These are phyloP conservation scores for Viridothelium virens DNA, from an alignment of 495 filamentous ascomycete genomes.

Conservation along the genomic window DNA sequence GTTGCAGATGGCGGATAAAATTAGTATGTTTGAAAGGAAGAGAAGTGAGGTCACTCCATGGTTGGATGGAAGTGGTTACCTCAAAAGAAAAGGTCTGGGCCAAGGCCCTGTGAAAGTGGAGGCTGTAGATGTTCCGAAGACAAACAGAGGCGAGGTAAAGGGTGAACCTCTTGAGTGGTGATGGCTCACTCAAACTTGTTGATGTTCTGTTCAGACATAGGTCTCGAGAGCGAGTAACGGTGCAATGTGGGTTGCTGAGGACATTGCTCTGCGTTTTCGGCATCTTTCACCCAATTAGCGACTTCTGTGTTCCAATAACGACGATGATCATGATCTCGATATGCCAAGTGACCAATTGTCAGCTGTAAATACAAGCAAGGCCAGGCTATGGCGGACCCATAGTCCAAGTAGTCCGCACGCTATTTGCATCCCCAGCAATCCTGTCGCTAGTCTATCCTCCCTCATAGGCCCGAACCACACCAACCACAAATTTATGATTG, in stretches of 20 bases:
- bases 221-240: too few relatives aligned
- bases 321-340: background rate
- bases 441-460: constrained; percentile 72
- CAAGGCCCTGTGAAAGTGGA: constrained; percentile 64
- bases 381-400: constrained; percentile 75
- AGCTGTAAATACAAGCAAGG: constrained; percentile 71
- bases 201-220: background rate
- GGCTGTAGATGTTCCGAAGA: constrained; percentile 77
- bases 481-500: constrained; percentile 89
- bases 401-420: constrained; percentile 70
- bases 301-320: too few relatives aligned
- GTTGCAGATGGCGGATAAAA: constrained; percentile 85
- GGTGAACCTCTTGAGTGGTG: constrained; percentile 91
- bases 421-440: constrained; percentile 66
- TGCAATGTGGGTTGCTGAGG: background rate
- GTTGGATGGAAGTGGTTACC: constrained; percentile 83
- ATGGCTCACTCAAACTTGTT: background rate
- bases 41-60: constrained; percentile 75
- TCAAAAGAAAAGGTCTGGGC: constrained; percentile 58
- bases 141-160: constrained; percentile 77
- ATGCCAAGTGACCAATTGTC: constrained; percentile 52
- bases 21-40: constrained; percentile 70
- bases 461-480: constrained; percentile 90
- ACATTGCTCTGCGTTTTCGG: too few relatives aligned
- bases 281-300: too few relatives aligned